Evolutionary conservation across 2,329 filamentous ascomycete species (phyloP).

Genomic region (Fusarium sp.): DNA sequence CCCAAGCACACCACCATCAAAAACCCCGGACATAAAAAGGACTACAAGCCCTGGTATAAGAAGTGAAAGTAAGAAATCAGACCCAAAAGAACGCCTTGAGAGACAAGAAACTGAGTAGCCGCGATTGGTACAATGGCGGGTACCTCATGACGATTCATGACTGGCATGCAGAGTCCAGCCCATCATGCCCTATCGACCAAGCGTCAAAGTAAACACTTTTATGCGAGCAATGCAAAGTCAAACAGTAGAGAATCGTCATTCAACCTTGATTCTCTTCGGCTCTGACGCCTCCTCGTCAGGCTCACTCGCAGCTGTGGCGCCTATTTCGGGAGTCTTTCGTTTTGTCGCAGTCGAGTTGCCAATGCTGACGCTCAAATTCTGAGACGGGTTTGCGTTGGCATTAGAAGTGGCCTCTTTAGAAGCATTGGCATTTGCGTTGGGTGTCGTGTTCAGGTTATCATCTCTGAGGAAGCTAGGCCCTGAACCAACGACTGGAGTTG

Average conservation of each 20-base stretch:
- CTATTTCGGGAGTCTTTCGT: conserved; percentile 67
- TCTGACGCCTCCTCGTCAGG: conserved; percentile 58
- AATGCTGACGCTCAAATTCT: conserved; percentile 38
- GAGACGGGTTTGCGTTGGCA: conserved; percentile 24
- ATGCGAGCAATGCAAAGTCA: conserved; percentile 4
- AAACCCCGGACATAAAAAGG: conserved; percentile 8
- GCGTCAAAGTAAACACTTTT: conserved; percentile 26
- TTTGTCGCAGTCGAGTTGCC: conserved; percentile 53
- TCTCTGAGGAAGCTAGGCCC: conserved; percentile 73
- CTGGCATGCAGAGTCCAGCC: conserved; percentile 36
- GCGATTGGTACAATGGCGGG: conserved; percentile 1
- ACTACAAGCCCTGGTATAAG: conserved; percentile 29
- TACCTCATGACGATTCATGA: conserved; percentile 20
- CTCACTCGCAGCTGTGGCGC: conserved; percentile 55
- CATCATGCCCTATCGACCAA: conserved; percentile 22
- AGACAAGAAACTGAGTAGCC: conserved; percentile 23
- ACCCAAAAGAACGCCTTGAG: conserved; percentile 21
- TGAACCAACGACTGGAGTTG: conserved; percentile 76
- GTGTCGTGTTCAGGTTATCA: conserved; percentile 52
- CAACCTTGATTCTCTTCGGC: conserved; percentile 65
- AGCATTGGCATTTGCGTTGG: conserved; percentile 26
- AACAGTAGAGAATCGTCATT: conserved; percentile 46
- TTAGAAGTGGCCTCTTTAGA: conserved; percentile 15
- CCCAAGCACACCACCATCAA: conserved; percentile 12
- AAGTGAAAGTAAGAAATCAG: conserved; percentile 19